Evolutionary conservation across 495 filamentous ascomycete species (phyloP).

Genomic region (Penicillium canescens): DNA sequence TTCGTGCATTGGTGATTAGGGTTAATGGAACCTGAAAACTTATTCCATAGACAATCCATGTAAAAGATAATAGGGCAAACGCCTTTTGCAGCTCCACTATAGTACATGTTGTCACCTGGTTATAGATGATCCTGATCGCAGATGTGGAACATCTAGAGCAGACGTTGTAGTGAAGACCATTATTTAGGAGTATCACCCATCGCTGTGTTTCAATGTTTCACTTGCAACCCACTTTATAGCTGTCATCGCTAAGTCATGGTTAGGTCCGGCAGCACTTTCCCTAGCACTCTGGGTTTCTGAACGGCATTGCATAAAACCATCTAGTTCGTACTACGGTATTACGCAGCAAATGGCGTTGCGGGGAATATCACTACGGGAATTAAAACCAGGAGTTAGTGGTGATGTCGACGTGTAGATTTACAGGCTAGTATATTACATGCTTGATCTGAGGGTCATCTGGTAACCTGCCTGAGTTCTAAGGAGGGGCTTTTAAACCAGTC

Average conservation of each 20-base stretch:
- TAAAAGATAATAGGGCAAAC: too few relatives aligned
- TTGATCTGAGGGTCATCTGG: constrained; percentile 29
- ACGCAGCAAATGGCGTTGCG: constrained; percentile 16
- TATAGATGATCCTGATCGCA: too few relatives aligned
- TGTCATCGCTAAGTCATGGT: too few relatives aligned
- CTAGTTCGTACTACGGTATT: constrained; percentile 28
- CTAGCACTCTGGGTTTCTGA: too few relatives aligned
- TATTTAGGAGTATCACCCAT: too few relatives aligned
- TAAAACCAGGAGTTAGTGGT: constrained; percentile 46
- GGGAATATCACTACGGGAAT: constrained; percentile 42
- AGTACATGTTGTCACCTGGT: too few relatives aligned
- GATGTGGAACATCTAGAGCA: too few relatives aligned
- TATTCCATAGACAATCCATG: constrained; percentile 14
- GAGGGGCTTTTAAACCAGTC: neutral
- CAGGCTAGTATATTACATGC: constrained; percentile 45
- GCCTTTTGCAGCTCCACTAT: too few relatives aligned
- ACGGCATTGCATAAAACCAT: constrained; percentile 24
- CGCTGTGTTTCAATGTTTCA: too few relatives aligned
- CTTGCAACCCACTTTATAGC: too few relatives aligned
- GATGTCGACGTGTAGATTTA: constrained; percentile 50
- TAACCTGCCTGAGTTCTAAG: neutral
- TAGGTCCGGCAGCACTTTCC: too few relatives aligned
- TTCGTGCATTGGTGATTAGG: constrained; percentile 43
- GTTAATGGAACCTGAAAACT: constrained; percentile 43
- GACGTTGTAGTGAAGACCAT: too few relatives aligned